Conservation (phyloP, 139 green algal genomes). For the Ulvella scutata region DNA sequence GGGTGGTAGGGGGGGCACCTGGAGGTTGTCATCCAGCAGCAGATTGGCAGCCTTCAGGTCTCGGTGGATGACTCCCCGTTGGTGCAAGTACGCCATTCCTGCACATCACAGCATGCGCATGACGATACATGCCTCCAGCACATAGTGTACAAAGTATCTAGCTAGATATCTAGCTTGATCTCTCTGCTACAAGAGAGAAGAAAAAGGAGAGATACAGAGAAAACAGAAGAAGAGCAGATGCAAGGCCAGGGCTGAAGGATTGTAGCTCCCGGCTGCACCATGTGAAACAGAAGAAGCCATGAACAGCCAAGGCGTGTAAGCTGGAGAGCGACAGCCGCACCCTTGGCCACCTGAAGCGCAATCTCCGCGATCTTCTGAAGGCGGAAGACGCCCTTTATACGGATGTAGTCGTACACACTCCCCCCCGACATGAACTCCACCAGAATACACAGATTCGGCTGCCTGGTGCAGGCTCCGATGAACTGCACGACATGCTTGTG, state of each 20-base stretch:
- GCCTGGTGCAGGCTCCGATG: slow-evolving; percentile 92
- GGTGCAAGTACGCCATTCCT: slow-evolving; percentile 98
- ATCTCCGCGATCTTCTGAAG: background rate
- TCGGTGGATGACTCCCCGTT: slow-evolving; percentile 92
- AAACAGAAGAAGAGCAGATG: no score
- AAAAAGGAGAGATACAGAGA: no score
- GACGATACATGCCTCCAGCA: no score
- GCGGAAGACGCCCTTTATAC: slow-evolving; percentile 24
- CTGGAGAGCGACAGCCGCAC: no score
- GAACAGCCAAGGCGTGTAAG: no score
- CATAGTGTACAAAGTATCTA: no score
- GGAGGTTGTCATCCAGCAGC: slow-evolving; percentile 85
- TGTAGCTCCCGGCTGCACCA: no score
- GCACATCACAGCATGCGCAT: slow-evolving; percentile 2
- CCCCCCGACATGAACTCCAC: slow-evolving; percentile 97
- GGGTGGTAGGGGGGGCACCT: no score
- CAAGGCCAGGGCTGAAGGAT: no score
- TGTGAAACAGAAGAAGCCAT: no score
- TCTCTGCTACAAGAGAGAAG: no score
- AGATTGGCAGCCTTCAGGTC: slow-evolving; percentile 88
- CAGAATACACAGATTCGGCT: slow-evolving; percentile 95
- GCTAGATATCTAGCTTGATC: no score
- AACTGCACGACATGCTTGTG: slow-evolving; percentile 99
- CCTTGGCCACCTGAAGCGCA: background rate
- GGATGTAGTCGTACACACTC: slow-evolving; percentile 86